A percentile compares a stretch with the other conserved stretches of the same genome.
These are phyloP conservation scores for Hypoxylon sp. DNA, from an alignment of 2,329 filamentous ascomycete species.

Conservation along the genomic window DNA sequence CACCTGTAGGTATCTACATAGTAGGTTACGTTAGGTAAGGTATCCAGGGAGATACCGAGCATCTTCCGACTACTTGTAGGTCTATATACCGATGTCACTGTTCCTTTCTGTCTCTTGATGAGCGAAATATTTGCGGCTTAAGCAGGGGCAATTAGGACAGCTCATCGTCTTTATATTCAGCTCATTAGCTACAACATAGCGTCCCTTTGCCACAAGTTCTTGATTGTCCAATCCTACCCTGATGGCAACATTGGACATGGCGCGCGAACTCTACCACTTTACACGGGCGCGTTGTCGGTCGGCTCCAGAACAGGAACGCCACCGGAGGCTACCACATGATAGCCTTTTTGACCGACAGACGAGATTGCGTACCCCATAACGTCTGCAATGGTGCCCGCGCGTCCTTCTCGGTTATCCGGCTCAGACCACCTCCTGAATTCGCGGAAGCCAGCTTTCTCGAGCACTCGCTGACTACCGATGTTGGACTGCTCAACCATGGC, in stretches of 20 bases:
- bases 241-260: not conserved
- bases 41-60: not conserved
- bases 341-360: not conserved
- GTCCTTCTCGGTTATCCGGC: slow-evolving; percentile 34
- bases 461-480: slow-evolving; percentile 60
- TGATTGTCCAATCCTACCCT: not conserved
- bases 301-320: not conserved
- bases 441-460: slow-evolving; percentile 64
- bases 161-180: not conserved
- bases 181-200: not conserved
- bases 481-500: slow-evolving; percentile 61
- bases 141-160: not conserved
- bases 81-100: not conserved
- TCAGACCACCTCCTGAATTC: slow-evolving; percentile 53
- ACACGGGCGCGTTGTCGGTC: not conserved
- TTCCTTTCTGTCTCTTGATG: not conserved
- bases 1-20: too few relatives aligned
- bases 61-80: not conserved
- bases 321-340: not conserved
- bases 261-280: not conserved
- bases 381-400: slow-evolving; percentile 1
- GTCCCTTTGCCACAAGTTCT: not conserved
- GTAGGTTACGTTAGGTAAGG: too few relatives aligned
- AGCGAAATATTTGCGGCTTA: not conserved
- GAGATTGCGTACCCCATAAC: slow-evolving; percentile 29